A percentile compares a stretch with the other conserved stretches of the same genome.
Evolutionary conservation across 768 basidiomycete species (phyloP).

Genomic region (Galerina marginata): DNA sequence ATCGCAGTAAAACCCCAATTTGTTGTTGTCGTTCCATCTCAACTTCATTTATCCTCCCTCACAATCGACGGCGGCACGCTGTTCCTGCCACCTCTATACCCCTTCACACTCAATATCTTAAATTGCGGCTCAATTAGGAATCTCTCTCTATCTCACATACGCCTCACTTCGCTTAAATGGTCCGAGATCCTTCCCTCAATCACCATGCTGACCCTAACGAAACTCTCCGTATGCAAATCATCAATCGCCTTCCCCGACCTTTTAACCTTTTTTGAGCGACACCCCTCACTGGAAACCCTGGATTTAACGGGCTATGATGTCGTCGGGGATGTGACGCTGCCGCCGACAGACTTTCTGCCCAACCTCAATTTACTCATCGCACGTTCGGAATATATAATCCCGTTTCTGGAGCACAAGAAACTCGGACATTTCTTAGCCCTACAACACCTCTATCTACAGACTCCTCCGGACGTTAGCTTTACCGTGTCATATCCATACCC

Average conservation of each 20-base stretch:
- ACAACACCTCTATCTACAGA: too few relatives aligned
- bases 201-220: constrained; percentile 14
- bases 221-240: constrained; percentile 15
- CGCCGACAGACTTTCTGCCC: not conserved
- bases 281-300: constrained; percentile 22
- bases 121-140: not conserved
- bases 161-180: constrained; percentile 18
- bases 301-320: not conserved
- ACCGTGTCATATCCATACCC: too few relatives aligned
- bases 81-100: not conserved
- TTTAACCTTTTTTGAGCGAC: constrained; percentile 20
- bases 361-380: not conserved
- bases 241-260: constrained; percentile 25
- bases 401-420: not conserved
- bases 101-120: not conserved
- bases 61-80: not conserved
- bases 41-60: not conserved
- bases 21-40: not conserved
- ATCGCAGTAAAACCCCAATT: not conserved
- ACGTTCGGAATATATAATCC: not conserved
- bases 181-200: constrained; percentile 20
- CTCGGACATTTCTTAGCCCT: not conserved
- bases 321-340: too few relatives aligned
- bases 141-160: constrained; percentile 9
- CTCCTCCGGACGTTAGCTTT: too few relatives aligned